Evolutionary conservation across 345 rosid species (phyloP).

Genomic region (Salix exigua): DNA sequence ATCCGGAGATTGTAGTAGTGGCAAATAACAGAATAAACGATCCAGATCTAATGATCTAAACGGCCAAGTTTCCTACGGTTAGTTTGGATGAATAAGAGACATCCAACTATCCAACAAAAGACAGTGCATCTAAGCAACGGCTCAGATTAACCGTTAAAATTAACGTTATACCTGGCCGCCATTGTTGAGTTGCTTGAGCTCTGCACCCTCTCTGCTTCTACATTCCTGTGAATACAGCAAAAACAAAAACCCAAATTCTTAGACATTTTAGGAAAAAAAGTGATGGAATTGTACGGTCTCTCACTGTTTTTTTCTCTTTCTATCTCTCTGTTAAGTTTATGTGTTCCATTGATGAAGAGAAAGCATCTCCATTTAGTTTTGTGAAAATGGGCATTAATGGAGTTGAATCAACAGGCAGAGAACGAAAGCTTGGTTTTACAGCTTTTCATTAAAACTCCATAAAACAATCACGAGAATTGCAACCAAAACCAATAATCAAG

Average conservation of each 20-base stretch:
- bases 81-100: not conserved
- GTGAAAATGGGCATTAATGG: constrained; percentile 11
- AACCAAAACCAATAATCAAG: not conserved
- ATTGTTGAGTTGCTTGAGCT: constrained; percentile 60
- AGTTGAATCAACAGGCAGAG: not conserved
- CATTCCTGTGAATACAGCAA: constrained; percentile 36
- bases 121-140: constrained; percentile 30
- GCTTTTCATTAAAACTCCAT: not conserved
- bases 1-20: constrained; percentile 15
- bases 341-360: constrained; percentile 4
- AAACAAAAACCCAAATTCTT: not conserved
- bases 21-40: constrained; percentile 40
- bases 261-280: not conserved
- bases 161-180: constrained; percentile 46
- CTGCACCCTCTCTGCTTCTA: constrained; percentile 47
- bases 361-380: not conserved
- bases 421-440: not conserved
- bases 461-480: not conserved
- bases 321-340: not conserved
- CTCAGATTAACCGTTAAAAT: constrained; percentile 20
- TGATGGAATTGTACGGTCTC: not conserved
- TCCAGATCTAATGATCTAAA: constrained; percentile 50
- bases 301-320: not conserved
- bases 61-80: constrained; percentile 35
- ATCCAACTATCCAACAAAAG: constrained; percentile 21